Base-by-base conservation (phyloP, 805 yeast species). In the Pichia californica region DNA sequence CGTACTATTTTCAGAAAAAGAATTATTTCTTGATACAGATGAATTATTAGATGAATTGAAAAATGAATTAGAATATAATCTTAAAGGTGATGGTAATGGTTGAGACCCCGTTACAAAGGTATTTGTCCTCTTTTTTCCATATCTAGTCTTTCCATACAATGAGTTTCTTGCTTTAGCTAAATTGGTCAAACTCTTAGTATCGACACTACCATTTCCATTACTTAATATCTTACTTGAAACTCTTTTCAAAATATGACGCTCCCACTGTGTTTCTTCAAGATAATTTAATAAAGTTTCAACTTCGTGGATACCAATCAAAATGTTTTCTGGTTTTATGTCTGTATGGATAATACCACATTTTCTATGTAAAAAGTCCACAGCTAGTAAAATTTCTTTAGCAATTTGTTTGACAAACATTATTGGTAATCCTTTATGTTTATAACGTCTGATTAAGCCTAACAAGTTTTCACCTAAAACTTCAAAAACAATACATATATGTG, bases 381-480 rank as follows among this genome's bases (percentile, higher is more conserved):
- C 77, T 26, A 72, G 48, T 31, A 79, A 61, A 34, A 79, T 58
- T 57, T 80, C 85, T 45, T 70, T 75, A 4, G 80, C 70, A 19
- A 80, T 77, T 52, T 71, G 79, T 56, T 78, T 76, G 4, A 76
- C 81, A 46, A 75, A 63, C 39, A 65, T 65, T 3, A 78, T 54
- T 1, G 84, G 85, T 21, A 79, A 62, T 2, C 69, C 69, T 41
- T 58, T 61, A 46, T 65, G 68, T 39, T 75, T 74, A 53, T 77
- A 89, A 44, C 89, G 72, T 50, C 86, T 76, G 46, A 91, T 88
- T 52, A 93, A 69, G 18, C 95, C 89, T 41, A 93, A 68, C 52
- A 93, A 63, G 59, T 88, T 91, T 62, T 93, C 99, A 18, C 99
- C 99, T 49, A 93, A 69, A 0, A 93, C 96, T 65, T 93, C 99